Evolutionary conservation across 306 rosid species (phyloP).

Genomic region (Datisca glomerata): DNA sequence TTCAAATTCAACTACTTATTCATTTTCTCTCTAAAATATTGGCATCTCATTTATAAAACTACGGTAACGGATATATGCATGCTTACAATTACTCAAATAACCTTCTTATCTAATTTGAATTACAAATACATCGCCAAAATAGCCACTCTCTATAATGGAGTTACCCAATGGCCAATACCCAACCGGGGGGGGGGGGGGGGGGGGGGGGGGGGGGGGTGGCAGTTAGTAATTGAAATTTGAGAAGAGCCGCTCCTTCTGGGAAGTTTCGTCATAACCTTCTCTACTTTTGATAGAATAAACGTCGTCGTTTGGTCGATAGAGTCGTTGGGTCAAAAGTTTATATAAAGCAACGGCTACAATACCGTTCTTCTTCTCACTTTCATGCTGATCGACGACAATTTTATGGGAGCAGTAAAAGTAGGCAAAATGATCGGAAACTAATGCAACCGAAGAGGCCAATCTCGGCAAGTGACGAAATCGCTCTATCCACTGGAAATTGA

Average conservation of each 20-base stretch:
- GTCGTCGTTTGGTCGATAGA: background rate
- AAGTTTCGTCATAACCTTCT: background rate
- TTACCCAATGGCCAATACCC: too few species aligned
- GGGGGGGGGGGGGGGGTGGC: too few species aligned
- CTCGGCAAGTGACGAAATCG: constrained; percentile 17
- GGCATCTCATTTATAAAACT: too few species aligned
- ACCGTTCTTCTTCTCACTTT: background rate
- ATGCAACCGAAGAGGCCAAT: constrained; percentile 5
- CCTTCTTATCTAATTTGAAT: too few species aligned
- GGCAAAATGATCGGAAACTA: constrained; percentile 25
- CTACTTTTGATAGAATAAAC: background rate
- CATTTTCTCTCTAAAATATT: too few species aligned
- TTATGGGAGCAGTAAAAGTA: constrained; percentile 10
- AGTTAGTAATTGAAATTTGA: too few species aligned
- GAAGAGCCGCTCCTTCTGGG: background rate
- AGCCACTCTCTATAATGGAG: too few species aligned
- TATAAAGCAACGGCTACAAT: constrained; percentile 44
- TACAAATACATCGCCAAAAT: too few species aligned
- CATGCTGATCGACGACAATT: constrained; percentile 4
- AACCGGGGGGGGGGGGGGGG: too few species aligned
- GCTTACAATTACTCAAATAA: too few species aligned
- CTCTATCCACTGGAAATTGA: constrained; percentile 12
- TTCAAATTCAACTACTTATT: too few species aligned
- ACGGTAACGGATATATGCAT: too few species aligned
- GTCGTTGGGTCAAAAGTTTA: constrained; percentile 13